A percentile compares a stretch with the other conserved stretches of the same genome.
phyloP scores from a whole-genome alignment of 768 basidiomycete genomes.

The Rhizopogon vinicolor region DNA sequence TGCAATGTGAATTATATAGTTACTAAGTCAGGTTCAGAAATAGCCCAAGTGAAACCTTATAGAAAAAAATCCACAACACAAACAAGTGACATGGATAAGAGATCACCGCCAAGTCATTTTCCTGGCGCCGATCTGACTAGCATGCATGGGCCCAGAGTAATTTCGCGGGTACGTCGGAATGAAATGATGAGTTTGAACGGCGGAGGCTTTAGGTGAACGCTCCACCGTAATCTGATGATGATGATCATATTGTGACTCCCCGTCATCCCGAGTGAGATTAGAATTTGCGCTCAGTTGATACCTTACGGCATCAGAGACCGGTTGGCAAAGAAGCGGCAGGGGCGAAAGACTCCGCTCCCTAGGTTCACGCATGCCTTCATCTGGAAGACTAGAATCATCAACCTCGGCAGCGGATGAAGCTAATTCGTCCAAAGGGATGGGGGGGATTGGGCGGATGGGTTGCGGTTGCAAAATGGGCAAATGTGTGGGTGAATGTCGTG shows the following conservation, averaged over 20 bases:
- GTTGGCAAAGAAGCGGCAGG: conserved; percentile 28
- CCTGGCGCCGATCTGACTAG: no score
- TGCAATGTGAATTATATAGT: background rate
- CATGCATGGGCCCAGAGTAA: background rate
- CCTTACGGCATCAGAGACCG: conserved; percentile 26
- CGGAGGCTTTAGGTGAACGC: background rate
- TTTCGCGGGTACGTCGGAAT: background rate
- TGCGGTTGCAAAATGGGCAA: conserved; percentile 28
- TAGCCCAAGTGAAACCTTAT: background rate
- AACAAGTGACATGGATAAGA: background rate
- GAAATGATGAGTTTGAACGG: background rate
- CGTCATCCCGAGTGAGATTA: background rate
- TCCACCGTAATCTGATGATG: background rate
- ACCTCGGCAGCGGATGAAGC: conserved; percentile 16
- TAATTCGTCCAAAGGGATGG: conserved; percentile 26
- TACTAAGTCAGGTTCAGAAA: background rate
- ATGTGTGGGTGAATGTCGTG: conserved; percentile 10
- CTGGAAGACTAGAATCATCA: background rate
- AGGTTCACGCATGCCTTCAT: background rate
- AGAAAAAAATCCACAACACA: background rate
- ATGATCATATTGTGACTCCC: background rate
- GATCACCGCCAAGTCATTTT: background rate
- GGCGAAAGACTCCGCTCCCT: conserved; percentile 17
- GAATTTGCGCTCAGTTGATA: conserved; percentile 19
- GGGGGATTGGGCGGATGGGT: conserved; percentile 30